A percentile compares a stretch with the other conserved stretches of the same genome.
Evolutionary conservation across 1,284 basidiomycete genomes (phyloP).

Genomic region (Heterobasidion annosum): DNA sequence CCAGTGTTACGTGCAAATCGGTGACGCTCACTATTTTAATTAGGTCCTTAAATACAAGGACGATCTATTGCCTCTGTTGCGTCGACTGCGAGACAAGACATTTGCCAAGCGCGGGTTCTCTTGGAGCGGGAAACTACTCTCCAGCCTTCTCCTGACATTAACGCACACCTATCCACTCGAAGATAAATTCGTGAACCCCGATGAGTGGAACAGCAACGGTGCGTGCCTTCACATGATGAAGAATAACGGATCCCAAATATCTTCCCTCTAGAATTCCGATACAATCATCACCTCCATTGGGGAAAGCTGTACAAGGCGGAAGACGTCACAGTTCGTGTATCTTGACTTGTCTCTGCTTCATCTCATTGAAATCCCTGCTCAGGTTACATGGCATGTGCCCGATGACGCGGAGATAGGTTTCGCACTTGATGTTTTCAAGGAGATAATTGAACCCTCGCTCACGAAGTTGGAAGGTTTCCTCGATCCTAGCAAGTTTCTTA

Average conservation of each 20-base stretch:
- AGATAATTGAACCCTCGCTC: conserved; percentile 64
- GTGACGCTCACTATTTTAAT: conserved; percentile 3
- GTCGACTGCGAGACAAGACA: conserved; percentile 61
- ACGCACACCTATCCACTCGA: conserved; percentile 80
- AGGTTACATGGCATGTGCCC: conserved; percentile 79
- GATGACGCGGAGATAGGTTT: conserved; percentile 65
- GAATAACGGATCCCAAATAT: not conserved
- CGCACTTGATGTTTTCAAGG: conserved; percentile 63
- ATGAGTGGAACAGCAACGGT: conserved; percentile 76
- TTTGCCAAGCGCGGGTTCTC: conserved; percentile 81
- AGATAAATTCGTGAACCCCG: conserved; percentile 76
- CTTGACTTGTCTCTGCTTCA: not conserved
- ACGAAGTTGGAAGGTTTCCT: conserved; percentile 53
- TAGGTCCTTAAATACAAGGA: conserved; percentile 59
- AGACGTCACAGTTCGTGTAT: conserved; percentile 41
- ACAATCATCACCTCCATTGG: conserved; percentile 74
- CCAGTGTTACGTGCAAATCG: not conserved
- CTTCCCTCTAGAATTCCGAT: conserved; percentile 48
- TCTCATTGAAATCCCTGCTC: conserved; percentile 3
- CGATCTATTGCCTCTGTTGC: conserved; percentile 58
- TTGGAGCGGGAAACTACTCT: conserved; percentile 74
- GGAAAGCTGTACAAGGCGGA: conserved; percentile 57
- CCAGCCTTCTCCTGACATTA: conserved; percentile 68
- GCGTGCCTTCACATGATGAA: conserved; percentile 6
- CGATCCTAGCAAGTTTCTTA: conserved; percentile 32